phyloP scores from a whole-genome alignment of 2,329 filamentous ascomycete genomes.

The Aspergillus fructus region DNA sequence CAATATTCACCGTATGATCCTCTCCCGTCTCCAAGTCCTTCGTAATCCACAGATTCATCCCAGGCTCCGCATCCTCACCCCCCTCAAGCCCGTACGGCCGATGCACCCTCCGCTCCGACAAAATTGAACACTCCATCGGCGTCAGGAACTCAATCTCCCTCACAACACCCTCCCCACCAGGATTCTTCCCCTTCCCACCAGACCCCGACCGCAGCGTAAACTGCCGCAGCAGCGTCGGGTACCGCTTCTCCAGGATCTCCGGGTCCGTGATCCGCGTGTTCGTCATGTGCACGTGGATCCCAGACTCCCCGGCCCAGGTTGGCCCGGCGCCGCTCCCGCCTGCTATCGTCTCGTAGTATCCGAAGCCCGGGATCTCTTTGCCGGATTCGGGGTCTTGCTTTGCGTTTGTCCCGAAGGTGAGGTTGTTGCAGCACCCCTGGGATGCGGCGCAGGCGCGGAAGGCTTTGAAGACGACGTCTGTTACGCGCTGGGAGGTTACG shows the following conservation, averaged over 20 bases:
- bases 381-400: constrained; percentile 61
- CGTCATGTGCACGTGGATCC: constrained; percentile 83
- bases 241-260: constrained; percentile 77
- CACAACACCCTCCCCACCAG: constrained; percentile 73
- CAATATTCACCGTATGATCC: constrained; percentile 57
- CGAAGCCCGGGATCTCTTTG: constrained; percentile 68
- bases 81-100: constrained; percentile 81
- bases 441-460: constrained; percentile 76
- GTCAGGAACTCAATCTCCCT: constrained; percentile 83
- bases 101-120: constrained; percentile 74
- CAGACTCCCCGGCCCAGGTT: constrained; percentile 72
- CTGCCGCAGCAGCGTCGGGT: constrained; percentile 71
- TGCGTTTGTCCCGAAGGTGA: constrained; percentile 75
- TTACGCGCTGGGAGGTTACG: constrained; percentile 74
- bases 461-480: constrained; percentile 77
- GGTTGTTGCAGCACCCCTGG: constrained; percentile 80
- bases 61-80: constrained; percentile 74
- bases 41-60: constrained; percentile 84
- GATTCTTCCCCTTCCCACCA: constrained; percentile 65
- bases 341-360: constrained; percentile 85
- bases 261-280: constrained; percentile 84
- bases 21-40: constrained; percentile 60
- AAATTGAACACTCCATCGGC: constrained; percentile 75
- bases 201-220: constrained; percentile 67
- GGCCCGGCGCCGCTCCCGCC: constrained; percentile 76